Base-by-base conservation (phyloP, 768 basidiomycete species). In the Leccinum disarticulatum region DNA sequence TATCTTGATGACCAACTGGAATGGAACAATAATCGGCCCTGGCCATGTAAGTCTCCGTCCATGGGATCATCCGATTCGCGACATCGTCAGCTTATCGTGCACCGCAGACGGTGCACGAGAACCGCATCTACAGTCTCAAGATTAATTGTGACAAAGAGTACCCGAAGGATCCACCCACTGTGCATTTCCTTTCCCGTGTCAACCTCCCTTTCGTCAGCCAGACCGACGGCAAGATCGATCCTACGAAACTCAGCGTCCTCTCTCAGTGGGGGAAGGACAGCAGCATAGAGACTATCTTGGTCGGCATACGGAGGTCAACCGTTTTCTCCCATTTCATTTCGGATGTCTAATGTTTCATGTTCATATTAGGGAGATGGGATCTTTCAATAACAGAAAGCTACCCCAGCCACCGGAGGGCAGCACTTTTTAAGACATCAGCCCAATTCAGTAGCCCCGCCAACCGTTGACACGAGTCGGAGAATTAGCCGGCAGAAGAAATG, bases 1-100 rank as follows among this genome's bases (percentile, higher is more conserved):
- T 82, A 90, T 96, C 79, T 80, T 93, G 80, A 98, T 99, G 95
- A 90, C 85, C 77, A 82, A 93, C 74, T 99, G 97, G 97, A 98
- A 97, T 70, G 96, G 97, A 54, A 99, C 97, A 22, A 95, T 99
- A 79, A 93, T 99, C 62, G 97, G 97, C 9, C 97, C 97, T 33
- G 95, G 95, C 54, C 95, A 99, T 76, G 94, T 95, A 74, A 61
- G 91, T 80, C 19, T 22, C n/a, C 36, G 8, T 30, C 30, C 22
- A 36, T 50, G 9, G 48, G 28, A 36, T 19, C 19, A 55, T 46
- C 56, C 56, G 58, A 63, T 56, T 62, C 46, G 54, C 28, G 58
- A 48, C 55, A 65, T 63, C 62, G 62, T 17, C 22, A 15, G 30
- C 62, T 67, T 52, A 68, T 64, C 65, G 52, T 15, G 52, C 19